Base-by-base conservation (phyloP, 345 rosid species). In the Citrus sinensis region DNA sequence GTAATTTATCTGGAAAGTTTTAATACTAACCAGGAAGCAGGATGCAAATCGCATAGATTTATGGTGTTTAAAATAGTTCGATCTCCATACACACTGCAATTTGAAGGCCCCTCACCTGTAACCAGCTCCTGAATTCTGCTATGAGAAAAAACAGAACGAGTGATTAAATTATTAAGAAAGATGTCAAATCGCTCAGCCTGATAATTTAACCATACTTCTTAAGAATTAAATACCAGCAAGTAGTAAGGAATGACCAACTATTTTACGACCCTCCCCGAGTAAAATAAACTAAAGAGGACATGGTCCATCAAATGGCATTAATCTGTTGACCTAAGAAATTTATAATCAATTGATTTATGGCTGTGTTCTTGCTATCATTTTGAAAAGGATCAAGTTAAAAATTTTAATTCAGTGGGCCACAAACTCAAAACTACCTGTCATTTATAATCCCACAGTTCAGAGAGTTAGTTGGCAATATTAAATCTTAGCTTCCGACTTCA, bases 61-160 rank as follows among this genome's bases (percentile, higher is more conserved):
- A 79, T 69, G 29, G 86, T 79, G 81, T 80, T 74, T 71, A 89
- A 72, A 77, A 24, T 46, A 65, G 79, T 30, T 75, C 87, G 87
- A 78, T 87, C 87, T 22, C 92, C 91, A 72, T 83, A 86, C 71
- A 83, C 68, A 81, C 81, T 81, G 79, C 79, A 56, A n/a, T 27
- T 58, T 30, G 83, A 78, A 76, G 85, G 79, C 39, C 63, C 79
- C 39, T 80, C 75, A 32, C 81, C 79, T 54, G 76, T 67, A 77
- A 78, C 84, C 60, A 89, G 83, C 79, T 87, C 88, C 66, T 84
- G 87, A 75, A 89, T 83, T 86, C 92, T 89, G 85, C 32, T 70
- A 83, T 56, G 19, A 73, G 34, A 25, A 51, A 37, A 67, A 74
- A 9, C 40, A 20, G 27, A 73, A 78, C 1, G 49, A 27, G n/a